These are phyloP conservation scores for Metrosideros polymorpha DNA, from an alignment of 441 rosid genomes.

Conservation along the genomic window DNA sequence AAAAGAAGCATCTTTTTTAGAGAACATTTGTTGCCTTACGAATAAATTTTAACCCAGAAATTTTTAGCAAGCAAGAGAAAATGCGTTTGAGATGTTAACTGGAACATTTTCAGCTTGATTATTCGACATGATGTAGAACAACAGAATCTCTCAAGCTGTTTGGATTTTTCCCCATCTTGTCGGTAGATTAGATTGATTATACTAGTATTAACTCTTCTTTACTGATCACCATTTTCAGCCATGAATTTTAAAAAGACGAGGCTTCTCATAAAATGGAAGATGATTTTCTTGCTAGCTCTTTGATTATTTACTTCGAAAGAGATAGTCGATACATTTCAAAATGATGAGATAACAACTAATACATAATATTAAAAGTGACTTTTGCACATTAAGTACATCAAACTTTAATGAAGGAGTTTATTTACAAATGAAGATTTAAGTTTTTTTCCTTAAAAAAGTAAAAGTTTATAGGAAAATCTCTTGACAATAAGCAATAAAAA, in stretches of 20 bases:
- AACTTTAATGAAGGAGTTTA: too few relatives aligned
- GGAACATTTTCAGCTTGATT: too few relatives aligned
- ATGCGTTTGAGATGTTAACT: neutral
- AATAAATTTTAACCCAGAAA: neutral
- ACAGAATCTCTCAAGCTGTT: neutral
- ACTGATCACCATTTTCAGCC: neutral
- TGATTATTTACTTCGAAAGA: neutral
- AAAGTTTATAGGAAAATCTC: too few relatives aligned
- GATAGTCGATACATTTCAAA: neutral
- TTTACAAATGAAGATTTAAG: too few relatives aligned
- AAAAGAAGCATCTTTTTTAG: neutral
- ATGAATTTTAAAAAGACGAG: neutral
- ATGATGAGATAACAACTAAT: neutral
- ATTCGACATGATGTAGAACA: neutral
- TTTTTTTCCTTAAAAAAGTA: too few relatives aligned
- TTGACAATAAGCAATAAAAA: too few relatives aligned
- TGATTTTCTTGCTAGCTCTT: neutral
- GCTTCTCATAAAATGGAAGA: neutral
- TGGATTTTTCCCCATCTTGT: neutral
- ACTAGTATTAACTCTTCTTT: neutral
- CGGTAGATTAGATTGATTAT: neutral
- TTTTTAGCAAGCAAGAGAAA: neutral
- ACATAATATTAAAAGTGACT: too few relatives aligned
- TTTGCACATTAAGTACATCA: too few relatives aligned
- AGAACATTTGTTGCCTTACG: neutral